Base-by-base conservation (phyloP, 1,284 basidiomycete genomes). In the Abortiporus biennis region DNA sequence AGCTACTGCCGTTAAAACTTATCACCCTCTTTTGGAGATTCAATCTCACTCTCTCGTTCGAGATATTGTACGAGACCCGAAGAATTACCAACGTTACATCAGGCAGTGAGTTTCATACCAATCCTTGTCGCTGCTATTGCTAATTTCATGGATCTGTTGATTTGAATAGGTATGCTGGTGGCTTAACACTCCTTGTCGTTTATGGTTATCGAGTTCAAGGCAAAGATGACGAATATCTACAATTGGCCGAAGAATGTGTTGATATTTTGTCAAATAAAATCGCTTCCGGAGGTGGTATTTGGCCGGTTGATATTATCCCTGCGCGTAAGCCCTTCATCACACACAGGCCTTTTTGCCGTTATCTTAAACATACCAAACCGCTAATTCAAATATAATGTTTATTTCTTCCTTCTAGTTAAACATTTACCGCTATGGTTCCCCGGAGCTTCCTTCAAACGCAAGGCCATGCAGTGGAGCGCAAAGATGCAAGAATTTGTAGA, bases 401-500 rank as follows among this genome's bases (percentile, higher is more conserved):
- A n/a, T n/a, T n/a, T n/a, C n/a, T 15, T 15, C 2, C 21, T 33
- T 17, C 19, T 34, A 60, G 58, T 66, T 42, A 61, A 56, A 38
- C 49, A 60, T 44, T 49, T 66, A 2, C 64, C 63, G 3, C 29
- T 46, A 6, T 65, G 62, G 63, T 51, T 58, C 45, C 64, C 64
- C 15, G 63, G 62, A 37, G 57, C 62, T 1, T 52, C 57, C 16
- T 66, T 65, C 54, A 55, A 59, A 49, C 54, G 53, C 37, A 79
- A 80, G 47, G 80, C 82, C 2, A 62, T 51, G 19, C 54, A 54
- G n/a, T 85, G 83, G 82, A 80, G 76, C 56, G 68, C 67, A 36
- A 74, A 73, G 61, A 76, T 84, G 63, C 69, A 80, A 47, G 77
- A 81, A 46, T 81, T 80, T 43, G 78, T 81, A 22, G 74, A 85